A percentile compares a stretch with the other conserved stretches of the same genome.
phyloP scores from a whole-genome alignment of 2,329 filamentous ascomycete species.

The Phialemonium atrogriseum region DNA sequence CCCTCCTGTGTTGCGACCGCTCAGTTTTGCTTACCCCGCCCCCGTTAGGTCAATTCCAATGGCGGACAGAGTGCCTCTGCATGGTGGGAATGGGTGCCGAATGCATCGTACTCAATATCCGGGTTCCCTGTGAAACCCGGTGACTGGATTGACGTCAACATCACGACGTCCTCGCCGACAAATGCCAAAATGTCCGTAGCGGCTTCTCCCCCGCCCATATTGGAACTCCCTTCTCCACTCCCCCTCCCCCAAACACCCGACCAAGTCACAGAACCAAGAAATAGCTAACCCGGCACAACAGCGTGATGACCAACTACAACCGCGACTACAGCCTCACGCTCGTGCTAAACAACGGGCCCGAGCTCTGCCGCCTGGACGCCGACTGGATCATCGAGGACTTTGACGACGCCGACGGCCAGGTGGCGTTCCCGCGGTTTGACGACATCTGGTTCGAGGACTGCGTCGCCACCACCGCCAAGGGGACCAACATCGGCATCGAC shows the following conservation, averaged over 20 bases:
- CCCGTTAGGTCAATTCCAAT: constrained; percentile 14
- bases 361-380: constrained; percentile 18
- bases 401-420: constrained; percentile 12
- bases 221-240: neutral
- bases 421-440: constrained; percentile 18
- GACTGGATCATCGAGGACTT: constrained; percentile 25
- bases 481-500: constrained; percentile 19
- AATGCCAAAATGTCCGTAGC: constrained; percentile 13
- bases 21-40: neutral
- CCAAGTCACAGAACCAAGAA: neutral
- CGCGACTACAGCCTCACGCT: constrained; percentile 11
- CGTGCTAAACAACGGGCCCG: constrained; percentile 13
- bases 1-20: neutral
- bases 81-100: constrained; percentile 24
- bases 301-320: constrained; percentile 12
- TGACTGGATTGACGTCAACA: constrained; percentile 18
- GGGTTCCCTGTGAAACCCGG: constrained; percentile 17
- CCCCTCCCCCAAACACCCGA: neutral
- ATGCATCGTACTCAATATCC: constrained; percentile 17
- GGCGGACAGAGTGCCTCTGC: constrained; percentile 16
- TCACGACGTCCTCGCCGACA: constrained; percentile 12
- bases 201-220: neutral
- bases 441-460: constrained; percentile 19
- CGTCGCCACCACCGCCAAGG: constrained; percentile 12
- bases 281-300: constrained; percentile 1